Percentiles rank a stretch among this genome's conserved stretches.
phyloP scores from a whole-genome alignment of 495 filamentous ascomycete species.

The Penicillium cosmopolitanum region DNA sequence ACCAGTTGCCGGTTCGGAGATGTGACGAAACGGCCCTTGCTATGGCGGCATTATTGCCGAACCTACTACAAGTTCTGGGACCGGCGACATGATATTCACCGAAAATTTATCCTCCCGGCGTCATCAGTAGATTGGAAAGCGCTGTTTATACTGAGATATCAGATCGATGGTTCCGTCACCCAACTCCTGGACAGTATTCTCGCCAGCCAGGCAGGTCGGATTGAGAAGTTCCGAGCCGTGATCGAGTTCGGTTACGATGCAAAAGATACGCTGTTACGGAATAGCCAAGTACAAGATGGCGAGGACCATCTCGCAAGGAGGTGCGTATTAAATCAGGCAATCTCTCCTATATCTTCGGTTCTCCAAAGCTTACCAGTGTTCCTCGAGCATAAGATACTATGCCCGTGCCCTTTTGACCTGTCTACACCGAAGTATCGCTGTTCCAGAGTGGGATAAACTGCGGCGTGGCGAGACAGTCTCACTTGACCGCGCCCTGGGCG shows the following conservation, averaged over 20 bases:
- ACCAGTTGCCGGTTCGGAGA: slow-evolving; percentile 66
- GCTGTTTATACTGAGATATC: slow-evolving; percentile 65
- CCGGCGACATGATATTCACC: slow-evolving; percentile 60
- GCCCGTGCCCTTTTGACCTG: slow-evolving; percentile 70
- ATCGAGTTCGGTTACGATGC: slow-evolving; percentile 78
- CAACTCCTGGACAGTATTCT: slow-evolving; percentile 71
- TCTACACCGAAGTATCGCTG: slow-evolving; percentile 79
- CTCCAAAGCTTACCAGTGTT: no score
- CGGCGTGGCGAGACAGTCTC: slow-evolving; percentile 53
- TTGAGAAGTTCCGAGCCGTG: slow-evolving; percentile 69
- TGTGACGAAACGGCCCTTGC: slow-evolving; percentile 67
- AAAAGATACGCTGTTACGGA: slow-evolving; percentile 78
- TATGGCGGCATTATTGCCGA: slow-evolving; percentile 80
- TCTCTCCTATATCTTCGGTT: neutral
- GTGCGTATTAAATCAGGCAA: slow-evolving; percentile 40
- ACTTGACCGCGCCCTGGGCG: slow-evolving; percentile 75
- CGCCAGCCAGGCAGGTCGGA: slow-evolving; percentile 64
- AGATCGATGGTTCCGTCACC: slow-evolving; percentile 57
- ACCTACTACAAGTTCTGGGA: slow-evolving; percentile 74
- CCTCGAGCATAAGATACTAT: slow-evolving; percentile 62
- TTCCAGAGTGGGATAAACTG: slow-evolving; percentile 73
- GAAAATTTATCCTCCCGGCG: slow-evolving; percentile 56
- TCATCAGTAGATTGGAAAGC: slow-evolving; percentile 75
- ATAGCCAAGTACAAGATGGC: slow-evolving; percentile 60
- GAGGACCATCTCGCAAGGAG: slow-evolving; percentile 83